A percentile compares a stretch with the other conserved stretches of the same genome.
Evolutionary conservation across 1,284 basidiomycete genomes (phyloP).

Genomic region (Papiliotrema terrestris): DNA sequence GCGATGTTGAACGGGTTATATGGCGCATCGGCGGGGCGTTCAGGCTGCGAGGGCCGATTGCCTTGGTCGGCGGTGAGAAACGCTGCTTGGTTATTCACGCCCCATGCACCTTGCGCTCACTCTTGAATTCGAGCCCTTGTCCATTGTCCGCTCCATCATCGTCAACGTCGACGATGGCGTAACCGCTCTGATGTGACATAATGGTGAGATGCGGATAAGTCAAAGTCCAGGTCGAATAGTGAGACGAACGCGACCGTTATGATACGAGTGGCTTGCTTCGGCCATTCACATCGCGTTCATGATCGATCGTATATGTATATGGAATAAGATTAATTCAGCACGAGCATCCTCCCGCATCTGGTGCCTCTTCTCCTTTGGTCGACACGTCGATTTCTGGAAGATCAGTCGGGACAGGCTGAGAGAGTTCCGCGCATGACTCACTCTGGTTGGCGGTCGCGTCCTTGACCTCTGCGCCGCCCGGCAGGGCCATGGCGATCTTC

Average conservation of each 20-base stretch:
- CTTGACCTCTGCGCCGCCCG: slow-evolving; percentile 76
- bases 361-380: slow-evolving; percentile 33
- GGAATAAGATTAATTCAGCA: slow-evolving; percentile 24
- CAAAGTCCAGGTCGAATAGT: not conserved
- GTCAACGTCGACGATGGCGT: slow-evolving; percentile 48
- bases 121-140: slow-evolving; percentile 47
- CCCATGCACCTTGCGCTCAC: no score
- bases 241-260: not conserved
- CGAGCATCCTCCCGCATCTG: slow-evolving; percentile 44
- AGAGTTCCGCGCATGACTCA: slow-evolving; percentile 19
- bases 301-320: not conserved
- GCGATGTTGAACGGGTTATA: slow-evolving; percentile 50
- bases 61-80: not conserved
- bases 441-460: slow-evolving; percentile 59
- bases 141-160: slow-evolving; percentile 34
- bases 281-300: no score
- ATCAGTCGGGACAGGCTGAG: not conserved
- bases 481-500: slow-evolving; percentile 97
- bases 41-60: not conserved
- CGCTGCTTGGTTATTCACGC: not conserved
- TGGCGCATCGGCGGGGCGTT: slow-evolving; percentile 24
- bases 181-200: slow-evolving; percentile 36
- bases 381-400: slow-evolving; percentile 49
- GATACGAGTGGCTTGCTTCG: not conserved
- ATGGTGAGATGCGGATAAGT: not conserved